These are phyloP conservation scores for Forsythia suspensa DNA, from an alignment of 257 asterid genomes.

Conservation along the genomic window DNA sequence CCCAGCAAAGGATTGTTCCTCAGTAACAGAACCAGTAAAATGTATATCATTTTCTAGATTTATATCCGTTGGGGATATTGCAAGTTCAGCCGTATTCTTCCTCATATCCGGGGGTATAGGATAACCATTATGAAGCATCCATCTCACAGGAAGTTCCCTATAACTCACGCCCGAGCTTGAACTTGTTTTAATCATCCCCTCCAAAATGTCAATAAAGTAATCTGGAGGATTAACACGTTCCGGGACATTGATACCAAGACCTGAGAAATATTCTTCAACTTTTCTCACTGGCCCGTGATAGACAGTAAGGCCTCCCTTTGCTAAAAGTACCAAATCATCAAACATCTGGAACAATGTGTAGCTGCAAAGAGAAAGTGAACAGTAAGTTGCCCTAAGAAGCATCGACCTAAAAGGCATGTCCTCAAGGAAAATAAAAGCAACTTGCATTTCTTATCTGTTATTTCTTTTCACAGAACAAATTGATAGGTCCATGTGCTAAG, in stretches of 20 bases:
- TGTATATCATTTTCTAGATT: constrained; percentile 21
- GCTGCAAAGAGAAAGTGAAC: constrained; percentile 34
- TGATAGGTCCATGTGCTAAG: neutral
- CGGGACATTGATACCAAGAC: constrained; percentile 52
- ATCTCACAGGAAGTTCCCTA: constrained; percentile 55
- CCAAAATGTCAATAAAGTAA: constrained; percentile 59
- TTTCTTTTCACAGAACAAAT: constrained; percentile 3
- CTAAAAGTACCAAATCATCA: constrained; percentile 60
- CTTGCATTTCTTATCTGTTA: neutral
- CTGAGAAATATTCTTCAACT: constrained; percentile 50
- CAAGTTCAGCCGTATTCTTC: constrained; percentile 24
- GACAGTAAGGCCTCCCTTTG: constrained; percentile 63
- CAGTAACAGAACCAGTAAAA: constrained; percentile 28
- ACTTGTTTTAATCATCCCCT: constrained; percentile 56
- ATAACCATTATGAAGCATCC: constrained; percentile 64
- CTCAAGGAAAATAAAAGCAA: neutral
- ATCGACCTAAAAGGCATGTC: neutral
- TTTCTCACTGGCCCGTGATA: constrained; percentile 54
- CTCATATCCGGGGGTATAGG: constrained; percentile 55
- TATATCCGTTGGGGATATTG: constrained; percentile 7
- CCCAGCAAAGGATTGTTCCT: constrained; percentile 56
- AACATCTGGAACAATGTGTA: constrained; percentile 48
- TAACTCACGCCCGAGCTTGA: constrained; percentile 46
- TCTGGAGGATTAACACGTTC: constrained; percentile 67
- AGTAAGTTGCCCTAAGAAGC: neutral